These are phyloP conservation scores for Cyclotella atomus DNA, from an alignment of 108 stramenopile species.

Conservation along the genomic window DNA sequence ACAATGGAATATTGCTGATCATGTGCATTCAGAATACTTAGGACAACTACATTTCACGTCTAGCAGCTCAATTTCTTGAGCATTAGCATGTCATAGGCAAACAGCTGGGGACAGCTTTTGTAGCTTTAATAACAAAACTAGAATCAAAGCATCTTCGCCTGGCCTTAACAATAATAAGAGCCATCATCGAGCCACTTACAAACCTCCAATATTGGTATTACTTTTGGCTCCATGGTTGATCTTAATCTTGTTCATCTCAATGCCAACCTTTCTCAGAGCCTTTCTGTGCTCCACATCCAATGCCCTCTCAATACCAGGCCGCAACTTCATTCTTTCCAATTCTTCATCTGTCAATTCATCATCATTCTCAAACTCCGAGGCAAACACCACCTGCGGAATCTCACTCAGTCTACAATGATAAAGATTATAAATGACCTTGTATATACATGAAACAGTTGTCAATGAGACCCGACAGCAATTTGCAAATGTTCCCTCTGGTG, in stretches of 20 bases:
- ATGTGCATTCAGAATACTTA: too few relatives aligned
- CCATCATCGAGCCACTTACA: too few relatives aligned
- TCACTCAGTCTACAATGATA: conserved; percentile 55
- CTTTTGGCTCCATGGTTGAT: background rate
- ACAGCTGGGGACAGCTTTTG: background rate
- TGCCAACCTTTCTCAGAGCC: conserved; percentile 43
- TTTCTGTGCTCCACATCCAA: conserved; percentile 53
- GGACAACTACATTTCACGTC: too few relatives aligned
- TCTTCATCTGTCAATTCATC: conserved; percentile 53
- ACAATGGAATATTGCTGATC: background rate
- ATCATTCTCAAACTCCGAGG: conserved; percentile 25
- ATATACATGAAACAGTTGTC: conserved; percentile 22
- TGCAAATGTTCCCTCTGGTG: conserved; percentile 46
- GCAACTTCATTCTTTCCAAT: conserved; percentile 46
- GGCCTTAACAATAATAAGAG: too few relatives aligned
- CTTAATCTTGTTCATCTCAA: conserved; percentile 45
- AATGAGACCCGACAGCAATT: conserved; percentile 49
- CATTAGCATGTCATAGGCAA: too few relatives aligned
- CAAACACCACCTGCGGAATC: conserved; percentile 34
- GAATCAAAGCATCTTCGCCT: background rate
- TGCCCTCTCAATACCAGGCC: conserved; percentile 51
- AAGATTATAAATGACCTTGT: conserved; percentile 40
- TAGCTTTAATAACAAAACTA: background rate
- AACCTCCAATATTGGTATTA: background rate
- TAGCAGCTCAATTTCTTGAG: too few relatives aligned